phyloP scores from a whole-genome alignment of 139 green algal species.

The Micromonas pusilla region DNA sequence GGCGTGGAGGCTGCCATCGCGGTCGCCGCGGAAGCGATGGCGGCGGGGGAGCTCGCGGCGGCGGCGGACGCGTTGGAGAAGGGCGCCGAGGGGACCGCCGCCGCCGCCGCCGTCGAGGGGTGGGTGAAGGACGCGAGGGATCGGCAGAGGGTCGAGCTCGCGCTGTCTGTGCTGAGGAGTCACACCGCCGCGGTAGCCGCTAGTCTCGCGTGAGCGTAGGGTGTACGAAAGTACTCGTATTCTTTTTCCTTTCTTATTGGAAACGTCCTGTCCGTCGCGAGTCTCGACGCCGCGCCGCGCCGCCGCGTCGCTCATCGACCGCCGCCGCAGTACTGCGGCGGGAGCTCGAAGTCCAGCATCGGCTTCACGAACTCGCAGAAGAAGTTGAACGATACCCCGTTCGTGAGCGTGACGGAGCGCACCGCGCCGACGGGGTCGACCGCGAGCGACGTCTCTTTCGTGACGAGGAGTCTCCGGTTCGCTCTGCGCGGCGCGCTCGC shows the following conservation, averaged over 20 bases:
- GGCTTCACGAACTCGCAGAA: background rate
- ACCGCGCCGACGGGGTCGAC: background rate
- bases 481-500: too few relatives aligned
- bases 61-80: background rate
- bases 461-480: background rate
- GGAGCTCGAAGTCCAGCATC: background rate
- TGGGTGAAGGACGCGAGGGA: background rate
- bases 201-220: background rate
- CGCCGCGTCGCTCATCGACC: too few relatives aligned
- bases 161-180: background rate
- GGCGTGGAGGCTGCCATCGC: background rate
- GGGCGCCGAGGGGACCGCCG: background rate
- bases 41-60: background rate
- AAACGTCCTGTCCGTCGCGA: too few relatives aligned
- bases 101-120: background rate
- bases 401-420: background rate
- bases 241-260: too few relatives aligned
- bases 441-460: background rate
- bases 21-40: background rate
- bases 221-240: background rate
- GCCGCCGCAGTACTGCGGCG: background rate
- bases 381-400: background rate
- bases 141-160: background rate
- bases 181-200: background rate
- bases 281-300: too few relatives aligned